phyloP scores from a whole-genome alignment of 306 rosid species.

The Echinosophora koreensis region DNA sequence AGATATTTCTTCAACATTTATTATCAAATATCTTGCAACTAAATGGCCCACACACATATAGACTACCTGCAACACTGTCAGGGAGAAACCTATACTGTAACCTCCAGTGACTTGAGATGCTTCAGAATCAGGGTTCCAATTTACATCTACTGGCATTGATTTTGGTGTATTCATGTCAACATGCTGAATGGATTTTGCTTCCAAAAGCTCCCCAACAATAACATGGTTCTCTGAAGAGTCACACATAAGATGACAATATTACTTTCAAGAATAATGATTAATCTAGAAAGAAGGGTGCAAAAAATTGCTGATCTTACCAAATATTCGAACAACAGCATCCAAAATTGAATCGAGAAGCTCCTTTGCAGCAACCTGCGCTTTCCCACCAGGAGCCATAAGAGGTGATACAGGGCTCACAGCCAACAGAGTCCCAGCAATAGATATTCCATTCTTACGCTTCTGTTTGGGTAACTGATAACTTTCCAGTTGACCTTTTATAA shows the following conservation, averaged over 20 bases:
- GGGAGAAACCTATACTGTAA: conserved; percentile 91
- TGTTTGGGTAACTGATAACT: conserved; percentile 85
- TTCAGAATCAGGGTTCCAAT: conserved; percentile 87
- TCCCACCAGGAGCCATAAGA: conserved; percentile 95
- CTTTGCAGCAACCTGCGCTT: conserved; percentile 86
- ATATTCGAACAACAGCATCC: conserved; percentile 81
- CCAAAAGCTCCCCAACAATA: conserved; percentile 90
- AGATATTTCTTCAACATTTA: conserved; percentile 3
- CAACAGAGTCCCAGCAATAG: conserved; percentile 76
- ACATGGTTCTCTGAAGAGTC: conserved; percentile 86
- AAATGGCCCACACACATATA: conserved; percentile 25
- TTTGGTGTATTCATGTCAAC: conserved; percentile 78
- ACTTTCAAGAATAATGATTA: conserved; percentile 36
- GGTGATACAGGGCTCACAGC: conserved; percentile 97
- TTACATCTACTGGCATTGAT: conserved; percentile 74
- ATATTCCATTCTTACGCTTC: conserved; percentile 89
- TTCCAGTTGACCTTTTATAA: conserved; percentile 83
- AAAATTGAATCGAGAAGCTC: conserved; percentile 92
- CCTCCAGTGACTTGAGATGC: conserved; percentile 95
- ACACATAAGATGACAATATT: conserved; percentile 43
- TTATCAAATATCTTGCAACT: conserved; percentile 38
- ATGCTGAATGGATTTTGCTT: conserved; percentile 73
- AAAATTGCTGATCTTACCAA: conserved; percentile 65
- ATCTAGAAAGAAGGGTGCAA: conserved; percentile 23
- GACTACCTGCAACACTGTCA: conserved; percentile 93